Percentiles rank a stretch among this genome's conserved stretches.
Conservation (phyloP, 73 alveolate genomes). For the Stentor roeselii region DNA sequence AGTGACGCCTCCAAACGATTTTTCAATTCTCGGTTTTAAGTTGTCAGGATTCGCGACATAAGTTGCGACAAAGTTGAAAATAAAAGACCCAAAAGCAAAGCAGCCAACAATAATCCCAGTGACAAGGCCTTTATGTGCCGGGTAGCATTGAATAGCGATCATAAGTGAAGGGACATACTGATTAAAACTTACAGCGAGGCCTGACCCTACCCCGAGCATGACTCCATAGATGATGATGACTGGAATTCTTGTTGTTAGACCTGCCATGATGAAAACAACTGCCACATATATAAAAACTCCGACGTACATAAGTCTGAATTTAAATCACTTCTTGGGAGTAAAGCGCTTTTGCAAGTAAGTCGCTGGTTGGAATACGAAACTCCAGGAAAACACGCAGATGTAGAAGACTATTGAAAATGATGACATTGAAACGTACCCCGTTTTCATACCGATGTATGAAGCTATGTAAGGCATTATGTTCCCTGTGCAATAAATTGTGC, state of each 20-base stretch:
- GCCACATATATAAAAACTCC: not conserved
- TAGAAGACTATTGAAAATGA: not conserved
- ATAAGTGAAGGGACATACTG: not conserved
- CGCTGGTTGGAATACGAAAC: not conserved
- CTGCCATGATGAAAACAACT: not conserved
- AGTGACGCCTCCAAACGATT: too few species aligned
- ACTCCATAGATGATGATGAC: not conserved
- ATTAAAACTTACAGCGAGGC: too few species aligned
- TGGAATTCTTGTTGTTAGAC: not conserved
- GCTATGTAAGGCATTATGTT: not conserved
- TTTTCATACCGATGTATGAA: not conserved
- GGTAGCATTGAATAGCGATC: not conserved
- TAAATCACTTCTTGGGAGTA: not conserved
- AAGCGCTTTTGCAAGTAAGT: not conserved
- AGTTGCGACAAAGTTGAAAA: slow-evolving; percentile 46
- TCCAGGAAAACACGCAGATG: not conserved
- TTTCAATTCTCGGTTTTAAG: slow-evolving; percentile 30
- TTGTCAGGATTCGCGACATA: slow-evolving; percentile 51
- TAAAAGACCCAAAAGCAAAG: slow-evolving; percentile 1
- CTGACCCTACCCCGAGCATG: not conserved
- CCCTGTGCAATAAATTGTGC: not conserved
- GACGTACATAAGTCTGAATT: not conserved
- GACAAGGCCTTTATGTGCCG: not conserved
- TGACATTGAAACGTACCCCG: not conserved
- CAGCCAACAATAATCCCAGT: not conserved